A percentile compares a stretch with the other conserved stretches of the same genome.
Conservation (phyloP, 2,329 filamentous ascomycete genomes). For the Drechslerella coelobrocha region DNA sequence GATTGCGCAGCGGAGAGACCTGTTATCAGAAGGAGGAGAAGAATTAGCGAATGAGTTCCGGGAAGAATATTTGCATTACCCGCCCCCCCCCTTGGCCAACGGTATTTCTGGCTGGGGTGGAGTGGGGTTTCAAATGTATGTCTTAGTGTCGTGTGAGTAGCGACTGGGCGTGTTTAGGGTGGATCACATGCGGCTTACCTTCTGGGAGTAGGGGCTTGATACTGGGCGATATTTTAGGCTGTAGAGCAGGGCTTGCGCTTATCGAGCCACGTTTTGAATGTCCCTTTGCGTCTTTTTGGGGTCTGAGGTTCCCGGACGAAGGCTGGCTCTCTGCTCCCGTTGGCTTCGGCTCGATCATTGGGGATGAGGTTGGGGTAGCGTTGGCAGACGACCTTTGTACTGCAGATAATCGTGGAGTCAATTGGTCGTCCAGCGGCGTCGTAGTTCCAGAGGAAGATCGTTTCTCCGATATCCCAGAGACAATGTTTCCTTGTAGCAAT, state of each 20-base stretch:
- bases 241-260: constrained; percentile 67
- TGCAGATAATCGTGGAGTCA: constrained; percentile 46
- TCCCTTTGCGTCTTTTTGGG: constrained; percentile 37
- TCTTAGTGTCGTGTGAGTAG: constrained; percentile 43
- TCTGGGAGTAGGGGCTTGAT: constrained; percentile 89
- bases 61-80: constrained; percentile 17
- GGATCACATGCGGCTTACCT: constrained; percentile 60
- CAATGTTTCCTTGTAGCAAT: constrained; percentile 16
- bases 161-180: constrained; percentile 33
- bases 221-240: constrained; percentile 88
- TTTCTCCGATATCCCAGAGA: constrained; percentile 32
- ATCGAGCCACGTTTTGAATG: constrained; percentile 49
- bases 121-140: constrained; percentile 4
- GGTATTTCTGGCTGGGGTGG: no score
- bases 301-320: constrained; percentile 38
- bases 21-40: constrained; percentile 42
- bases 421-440: constrained; percentile 40
- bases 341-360: constrained; percentile 48
- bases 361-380: constrained; percentile 42
- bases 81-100: constrained; percentile 22
- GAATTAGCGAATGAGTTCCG: constrained; percentile 36
- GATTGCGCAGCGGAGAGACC: constrained; percentile 66
- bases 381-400: constrained; percentile 34
- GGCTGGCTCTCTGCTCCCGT: constrained; percentile 39
- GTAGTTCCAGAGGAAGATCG: constrained; percentile 21